Conservation (phyloP, 305 asterid species). For the Fraxinus nigra region DNA sequence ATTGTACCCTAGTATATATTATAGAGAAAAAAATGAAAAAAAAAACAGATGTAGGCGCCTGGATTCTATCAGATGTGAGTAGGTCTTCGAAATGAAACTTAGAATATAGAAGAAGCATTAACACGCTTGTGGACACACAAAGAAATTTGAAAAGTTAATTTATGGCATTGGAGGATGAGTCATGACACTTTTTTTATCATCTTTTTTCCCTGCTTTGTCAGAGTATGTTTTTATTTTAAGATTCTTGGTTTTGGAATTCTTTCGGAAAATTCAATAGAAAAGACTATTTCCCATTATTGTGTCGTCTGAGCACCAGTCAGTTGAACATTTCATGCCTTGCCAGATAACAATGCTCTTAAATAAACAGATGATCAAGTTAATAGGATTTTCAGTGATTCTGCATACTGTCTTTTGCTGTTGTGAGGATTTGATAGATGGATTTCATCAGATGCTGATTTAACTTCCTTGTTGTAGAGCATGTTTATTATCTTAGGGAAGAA, state of each 20-base stretch:
- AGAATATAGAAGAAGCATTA: not conserved
- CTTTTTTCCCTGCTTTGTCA: not conserved
- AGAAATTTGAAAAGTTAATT: not conserved
- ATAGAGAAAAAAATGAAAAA: not conserved
- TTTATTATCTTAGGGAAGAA: not conserved
- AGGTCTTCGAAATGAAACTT: not conserved
- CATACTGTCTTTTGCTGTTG: not conserved
- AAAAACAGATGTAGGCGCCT: not conserved
- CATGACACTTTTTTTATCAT: not conserved
- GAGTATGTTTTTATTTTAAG: not conserved
- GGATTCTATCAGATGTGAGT: not conserved
- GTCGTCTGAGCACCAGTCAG: not conserved
- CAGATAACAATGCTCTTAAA: not conserved
- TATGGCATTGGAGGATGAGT: not conserved
- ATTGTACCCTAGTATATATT: not conserved
- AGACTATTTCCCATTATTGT: not conserved
- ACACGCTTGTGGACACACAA: not conserved
- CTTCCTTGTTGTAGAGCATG: not conserved
- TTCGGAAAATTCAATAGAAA: not conserved
- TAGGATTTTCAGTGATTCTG: not conserved
- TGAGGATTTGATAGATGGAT: not conserved
- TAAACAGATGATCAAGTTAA: not conserved
- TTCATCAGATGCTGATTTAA: not conserved
- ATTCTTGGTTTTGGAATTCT: not conserved
- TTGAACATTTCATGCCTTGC: not conserved